Conservation (phyloP, 805 yeast genomes). For the Metschnikowia santaceciliae region DNA sequence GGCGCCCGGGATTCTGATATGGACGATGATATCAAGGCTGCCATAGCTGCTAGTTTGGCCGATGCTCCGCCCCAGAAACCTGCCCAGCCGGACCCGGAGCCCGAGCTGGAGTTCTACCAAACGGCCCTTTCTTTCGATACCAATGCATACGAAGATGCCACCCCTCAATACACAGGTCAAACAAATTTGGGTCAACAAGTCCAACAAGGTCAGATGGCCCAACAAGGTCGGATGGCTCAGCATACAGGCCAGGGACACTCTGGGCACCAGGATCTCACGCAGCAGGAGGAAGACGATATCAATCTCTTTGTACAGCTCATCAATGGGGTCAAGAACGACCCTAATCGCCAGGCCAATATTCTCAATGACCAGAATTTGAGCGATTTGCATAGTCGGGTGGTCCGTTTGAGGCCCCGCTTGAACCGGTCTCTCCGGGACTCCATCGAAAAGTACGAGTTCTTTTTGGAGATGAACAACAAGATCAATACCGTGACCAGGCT, state of each 20-base stretch:
- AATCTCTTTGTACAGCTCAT: conserved; percentile 67
- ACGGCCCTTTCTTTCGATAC: conserved; percentile 14
- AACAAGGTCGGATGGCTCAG: no score
- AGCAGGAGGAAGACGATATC: conserved; percentile 66
- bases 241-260: neutral
- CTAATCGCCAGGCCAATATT: conserved; percentile 37
- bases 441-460: conserved; percentile 56
- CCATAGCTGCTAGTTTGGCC: conserved; percentile 84
- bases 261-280: conserved; percentile 38
- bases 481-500: conserved; percentile 68
- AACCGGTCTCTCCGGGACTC: conserved; percentile 56
- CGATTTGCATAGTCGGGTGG: conserved; percentile 56
- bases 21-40: conserved; percentile 82
- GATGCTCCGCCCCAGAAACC: conserved; percentile 33
- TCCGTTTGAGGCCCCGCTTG: conserved; percentile 64
- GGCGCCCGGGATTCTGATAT: conserved; percentile 56
- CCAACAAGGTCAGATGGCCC: no score
- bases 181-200: no score
- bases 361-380: conserved; percentile 49
- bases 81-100: conserved; percentile 11
- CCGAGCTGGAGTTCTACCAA: conserved; percentile 23
- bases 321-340: conserved; percentile 45
- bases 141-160: conserved; percentile 6
- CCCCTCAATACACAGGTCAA: no score
- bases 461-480: conserved; percentile 72